phyloP scores from a whole-genome alignment of 495 filamentous ascomycete genomes.

The Aspergillus bertholletiae region DNA sequence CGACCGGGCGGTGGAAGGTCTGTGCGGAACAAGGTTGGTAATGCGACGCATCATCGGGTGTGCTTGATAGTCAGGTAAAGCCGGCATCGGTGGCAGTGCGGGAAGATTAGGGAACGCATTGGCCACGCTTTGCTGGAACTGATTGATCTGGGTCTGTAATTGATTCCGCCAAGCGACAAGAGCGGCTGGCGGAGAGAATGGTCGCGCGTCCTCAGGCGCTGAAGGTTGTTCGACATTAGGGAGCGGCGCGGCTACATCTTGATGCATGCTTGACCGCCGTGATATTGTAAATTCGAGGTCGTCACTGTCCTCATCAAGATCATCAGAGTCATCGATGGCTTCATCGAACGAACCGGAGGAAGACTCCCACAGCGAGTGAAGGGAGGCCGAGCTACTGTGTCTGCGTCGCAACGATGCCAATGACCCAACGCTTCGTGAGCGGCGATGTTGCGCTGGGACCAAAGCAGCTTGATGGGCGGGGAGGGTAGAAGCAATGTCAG shows the following conservation, averaged over 20 bases:
- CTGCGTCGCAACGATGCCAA: conserved; percentile 53
- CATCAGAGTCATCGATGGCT: conserved; percentile 47
- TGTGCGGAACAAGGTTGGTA: conserved; percentile 66
- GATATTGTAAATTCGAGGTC: conserved; percentile 43
- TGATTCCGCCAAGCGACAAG: conserved; percentile 75
- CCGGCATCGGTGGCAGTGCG: conserved; percentile 54
- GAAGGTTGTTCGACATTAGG: conserved; percentile 25
- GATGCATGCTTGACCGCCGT: conserved; percentile 41
- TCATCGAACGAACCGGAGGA: conserved; percentile 41
- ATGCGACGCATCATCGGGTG: conserved; percentile 71
- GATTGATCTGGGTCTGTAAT: conserved; percentile 71
- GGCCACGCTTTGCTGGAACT: conserved; percentile 69
- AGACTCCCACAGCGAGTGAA: conserved; percentile 61
- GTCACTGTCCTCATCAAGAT: conserved; percentile 30
- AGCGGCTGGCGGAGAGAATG: conserved; percentile 55
- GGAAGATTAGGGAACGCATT: conserved; percentile 68
- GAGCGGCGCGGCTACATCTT: conserved; percentile 26
- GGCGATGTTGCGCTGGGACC: conserved; percentile 49
- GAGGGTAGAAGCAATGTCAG: conserved; percentile 65
- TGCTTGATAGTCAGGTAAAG: conserved; percentile 68
- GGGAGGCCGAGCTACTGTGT: conserved; percentile 62
- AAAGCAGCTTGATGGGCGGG: conserved; percentile 54
- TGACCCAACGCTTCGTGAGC: conserved; percentile 57
- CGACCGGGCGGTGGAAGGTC: conserved; percentile 40
- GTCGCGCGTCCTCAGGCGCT: conserved; percentile 26